Conservation (phyloP, 768 basidiomycete genomes). For the Cystofilobasidium macerans region DNA sequence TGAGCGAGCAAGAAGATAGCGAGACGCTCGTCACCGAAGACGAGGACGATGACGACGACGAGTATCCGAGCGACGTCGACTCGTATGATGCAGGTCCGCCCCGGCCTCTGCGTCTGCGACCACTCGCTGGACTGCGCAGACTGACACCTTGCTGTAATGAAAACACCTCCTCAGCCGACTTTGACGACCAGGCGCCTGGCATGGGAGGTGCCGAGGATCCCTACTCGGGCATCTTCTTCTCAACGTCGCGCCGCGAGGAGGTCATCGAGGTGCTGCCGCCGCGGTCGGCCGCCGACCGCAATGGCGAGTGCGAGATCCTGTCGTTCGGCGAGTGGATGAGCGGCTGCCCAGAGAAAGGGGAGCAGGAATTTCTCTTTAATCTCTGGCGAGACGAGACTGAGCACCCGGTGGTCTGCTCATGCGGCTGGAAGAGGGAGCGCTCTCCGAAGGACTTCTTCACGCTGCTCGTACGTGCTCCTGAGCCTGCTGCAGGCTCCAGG, state of each 20-base stretch:
- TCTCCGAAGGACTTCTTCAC: slow-evolving; percentile 41
- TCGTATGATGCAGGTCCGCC: slow-evolving; percentile 36
- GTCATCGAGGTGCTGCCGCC: slow-evolving; percentile 85
- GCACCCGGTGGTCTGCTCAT: slow-evolving; percentile 8
- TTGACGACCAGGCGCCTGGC: background rate
- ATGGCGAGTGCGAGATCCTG: slow-evolving; percentile 8
- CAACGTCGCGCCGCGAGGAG: slow-evolving; percentile 81
- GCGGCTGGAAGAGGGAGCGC: slow-evolving; percentile 3
- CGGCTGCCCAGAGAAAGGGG: slow-evolving; percentile 64
- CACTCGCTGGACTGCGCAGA: background rate
- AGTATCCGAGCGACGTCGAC: background rate
- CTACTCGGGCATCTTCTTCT: slow-evolving; percentile 88
- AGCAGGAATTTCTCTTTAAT: slow-evolving; percentile 23
- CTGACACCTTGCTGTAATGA: background rate
- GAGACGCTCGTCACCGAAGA: slow-evolving; percentile 55
- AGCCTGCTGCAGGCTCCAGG: background rate
- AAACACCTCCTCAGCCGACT: slow-evolving; percentile 4
- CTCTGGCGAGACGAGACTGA: slow-evolving; percentile 23
- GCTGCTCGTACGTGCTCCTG: slow-evolving; percentile 16
- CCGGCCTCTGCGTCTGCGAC: background rate
- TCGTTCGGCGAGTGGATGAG: slow-evolving; percentile 80
- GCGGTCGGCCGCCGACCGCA: slow-evolving; percentile 47
- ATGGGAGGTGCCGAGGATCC: slow-evolving; percentile 47
- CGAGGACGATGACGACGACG: slow-evolving; percentile 10
- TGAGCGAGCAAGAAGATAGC: slow-evolving; percentile 48